Conservation (phyloP, 495 filamentous ascomycete species). For the Daldinia bambusicola region DNA sequence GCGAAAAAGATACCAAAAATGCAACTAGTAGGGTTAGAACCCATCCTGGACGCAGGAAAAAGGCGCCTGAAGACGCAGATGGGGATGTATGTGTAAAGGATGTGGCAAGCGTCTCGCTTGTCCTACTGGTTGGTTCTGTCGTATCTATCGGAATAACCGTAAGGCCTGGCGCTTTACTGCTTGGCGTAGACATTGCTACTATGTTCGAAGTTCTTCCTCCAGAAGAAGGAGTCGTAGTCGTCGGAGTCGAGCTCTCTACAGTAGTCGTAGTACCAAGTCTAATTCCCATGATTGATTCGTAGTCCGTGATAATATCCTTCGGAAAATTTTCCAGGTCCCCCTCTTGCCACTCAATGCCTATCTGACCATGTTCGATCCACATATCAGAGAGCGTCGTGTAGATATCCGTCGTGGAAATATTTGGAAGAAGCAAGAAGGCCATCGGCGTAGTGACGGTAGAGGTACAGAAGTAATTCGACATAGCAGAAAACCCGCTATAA, state of each 20-base stretch:
- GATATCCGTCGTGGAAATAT: constrained; percentile 42
- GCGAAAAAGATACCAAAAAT: constrained; percentile 9
- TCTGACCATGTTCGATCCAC: constrained; percentile 40
- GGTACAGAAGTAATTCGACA: constrained; percentile 35
- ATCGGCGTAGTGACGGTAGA: constrained; percentile 41
- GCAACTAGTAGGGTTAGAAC: not conserved
- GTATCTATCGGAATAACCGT: not conserved
- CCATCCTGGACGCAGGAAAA: not conserved
- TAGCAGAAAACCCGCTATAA: constrained; percentile 38
- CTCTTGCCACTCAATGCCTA: constrained; percentile 42
- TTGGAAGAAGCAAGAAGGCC: constrained; percentile 40
- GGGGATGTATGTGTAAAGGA: not conserved
- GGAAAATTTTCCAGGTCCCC: constrained; percentile 35
- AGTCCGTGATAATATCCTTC: constrained; percentile 22
- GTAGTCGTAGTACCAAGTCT: constrained; percentile 1
- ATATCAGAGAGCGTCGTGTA: constrained; percentile 43
- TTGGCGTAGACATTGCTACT: constrained; percentile 12
- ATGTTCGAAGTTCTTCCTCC: constrained; percentile 9
- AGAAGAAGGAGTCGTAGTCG: constrained; percentile 1
- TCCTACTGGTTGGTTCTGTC: not conserved
- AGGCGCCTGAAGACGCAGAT: constrained; percentile 7
- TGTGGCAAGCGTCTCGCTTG: not conserved
- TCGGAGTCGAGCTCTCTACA: not conserved
- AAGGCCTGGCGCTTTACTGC: not conserved
- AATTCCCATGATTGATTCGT: constrained; percentile 39